These are phyloP conservation scores for Trichoderma reesei DNA, from an alignment of 495 filamentous ascomycete species.

Conservation along the genomic window DNA sequence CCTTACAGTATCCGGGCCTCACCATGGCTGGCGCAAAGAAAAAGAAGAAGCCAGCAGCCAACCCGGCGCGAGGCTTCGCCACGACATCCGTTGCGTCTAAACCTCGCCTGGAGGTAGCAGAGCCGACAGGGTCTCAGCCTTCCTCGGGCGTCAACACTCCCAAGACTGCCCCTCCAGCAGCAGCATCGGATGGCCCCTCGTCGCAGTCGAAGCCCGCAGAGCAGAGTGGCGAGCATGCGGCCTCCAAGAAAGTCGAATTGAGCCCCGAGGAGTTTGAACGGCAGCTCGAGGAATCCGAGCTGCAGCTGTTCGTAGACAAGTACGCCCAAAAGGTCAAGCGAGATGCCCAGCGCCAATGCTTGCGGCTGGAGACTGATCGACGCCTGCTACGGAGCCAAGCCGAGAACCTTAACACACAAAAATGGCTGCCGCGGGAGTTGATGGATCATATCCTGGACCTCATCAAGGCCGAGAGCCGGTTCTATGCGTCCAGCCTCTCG, in stretches of 20 bases:
- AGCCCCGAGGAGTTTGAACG: conserved; percentile 77
- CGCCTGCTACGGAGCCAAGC: conserved; percentile 68
- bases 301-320: conserved; percentile 78
- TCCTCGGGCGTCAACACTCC: conserved; percentile 11
- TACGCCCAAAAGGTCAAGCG: conserved; percentile 57
- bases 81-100: conserved; percentile 86
- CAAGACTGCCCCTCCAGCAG: conserved; percentile 23
- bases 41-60: conserved; percentile 73
- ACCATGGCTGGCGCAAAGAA: conserved; percentile 75
- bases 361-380: conserved; percentile 67
- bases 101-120: conserved; percentile 35
- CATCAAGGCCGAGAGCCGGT: conserved; percentile 41
- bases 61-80: conserved; percentile 83
- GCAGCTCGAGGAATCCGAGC: conserved; percentile 69
- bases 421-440: conserved; percentile 74
- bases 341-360: conserved; percentile 57
- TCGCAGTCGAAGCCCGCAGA: not conserved
- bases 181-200: conserved; percentile 22
- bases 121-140: conserved; percentile 20
- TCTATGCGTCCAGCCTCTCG: conserved; percentile 33
- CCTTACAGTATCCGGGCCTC: not conserved
- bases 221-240: conserved; percentile 15
- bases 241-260: conserved; percentile 43
- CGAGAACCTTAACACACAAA: conserved; percentile 53
- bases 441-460: conserved; percentile 62